Base-by-base conservation (phyloP, 1,284 basidiomycete species). In the Ceratobasidium sp. region DNA sequence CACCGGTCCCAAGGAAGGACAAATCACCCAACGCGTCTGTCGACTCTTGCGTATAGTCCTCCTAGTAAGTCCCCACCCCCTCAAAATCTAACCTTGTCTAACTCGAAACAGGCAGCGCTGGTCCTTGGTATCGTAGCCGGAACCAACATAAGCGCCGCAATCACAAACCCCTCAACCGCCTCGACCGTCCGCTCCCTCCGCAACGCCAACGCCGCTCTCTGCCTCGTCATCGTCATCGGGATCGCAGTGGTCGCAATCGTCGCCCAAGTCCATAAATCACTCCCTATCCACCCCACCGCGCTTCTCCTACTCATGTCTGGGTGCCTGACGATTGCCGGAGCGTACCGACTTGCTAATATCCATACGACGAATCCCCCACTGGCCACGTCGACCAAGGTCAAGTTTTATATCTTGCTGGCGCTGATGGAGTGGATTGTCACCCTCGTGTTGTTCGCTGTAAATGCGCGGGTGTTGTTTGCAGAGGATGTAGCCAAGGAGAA, bases 391-490 rank as follows among this genome's bases (percentile, higher is more conserved):
- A 65, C 62, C 49, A 65, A 70, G 43, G 60, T 52, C 69, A 70
- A 70, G 52, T 70, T 70, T 31, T 70, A 70, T 38, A 22, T 65
- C 13, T 47, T 70, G 38, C 40, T 64, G 40, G 49, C 58, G 34
- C 58, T 64, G 22, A 70, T 56, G 69, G 69, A 70, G 69, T 70
- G 60, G 69, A 22, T 70, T 13, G 69, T 70, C 7, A 55, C 50
- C 7, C 50, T 45, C 1, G 27, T 60, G 2, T 40, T 70, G 29
- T 45, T 70, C 17, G 22, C 47, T 7, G 31, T 70, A 38, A 64
- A 70, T 38, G 52, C 53, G 3, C 35, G 69, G 22, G 27, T 65
- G 10, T n/a, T 62, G 60, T 70, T 70, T 40, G 62, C 49, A 4
- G 62, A 65, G 35, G 62, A 65, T 32, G 8, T 65, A 8, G 49